Base-by-base conservation (phyloP, 2,329 filamentous ascomycete species). In the Bisporella sp. region DNA sequence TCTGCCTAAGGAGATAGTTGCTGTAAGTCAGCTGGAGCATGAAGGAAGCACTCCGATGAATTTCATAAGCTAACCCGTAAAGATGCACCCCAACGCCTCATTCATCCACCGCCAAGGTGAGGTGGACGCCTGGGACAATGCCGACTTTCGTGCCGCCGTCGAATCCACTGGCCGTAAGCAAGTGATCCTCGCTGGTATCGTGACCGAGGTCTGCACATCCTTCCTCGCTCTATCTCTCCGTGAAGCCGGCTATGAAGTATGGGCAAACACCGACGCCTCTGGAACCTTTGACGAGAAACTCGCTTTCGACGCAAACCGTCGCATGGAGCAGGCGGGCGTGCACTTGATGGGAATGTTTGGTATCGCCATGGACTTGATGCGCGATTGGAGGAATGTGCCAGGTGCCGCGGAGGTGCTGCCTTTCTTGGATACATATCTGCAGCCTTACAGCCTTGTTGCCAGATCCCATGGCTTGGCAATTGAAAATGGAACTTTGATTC, bases 51-150 rank as follows among this genome's bases (percentile, higher is more conserved):
- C 31, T 31, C 21, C 21, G 21, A 21, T 3, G 21, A 21, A 6
- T 13, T 9, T 21, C 1, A 6, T 5, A 12, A 31, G 12, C 43
- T 47, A 9, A 50, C 9, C 12, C 30, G 35, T 7, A 29, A 31
- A 60, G 58, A 59, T 83, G 77, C 82, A 87, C 62, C 85, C 85
- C 30, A 68, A 78, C 43, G 79, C 82, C 0, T 78, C 85, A 0
- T 69, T 88, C 8, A 78, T 90, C 62, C 72, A 76, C 58, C 80
- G 86, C 35, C 75, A 84, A 54, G 85, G 86, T 39, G 82, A 90
- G 62, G 84, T 90, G 60, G 78, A 89, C 62, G 85, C 86, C 3
- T 89, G 84, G 86, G 87, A 90, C 63, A 89, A 87, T 59, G 58
- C 74, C 3, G 78, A 85, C 0, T 89, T 90, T 71, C 76, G 76